Evolutionary conservation across 768 basidiomycete genomes (phyloP), one percentile per base, ranked within the genome.

Genomic region (Clitopilus hobsonii): DNA sequence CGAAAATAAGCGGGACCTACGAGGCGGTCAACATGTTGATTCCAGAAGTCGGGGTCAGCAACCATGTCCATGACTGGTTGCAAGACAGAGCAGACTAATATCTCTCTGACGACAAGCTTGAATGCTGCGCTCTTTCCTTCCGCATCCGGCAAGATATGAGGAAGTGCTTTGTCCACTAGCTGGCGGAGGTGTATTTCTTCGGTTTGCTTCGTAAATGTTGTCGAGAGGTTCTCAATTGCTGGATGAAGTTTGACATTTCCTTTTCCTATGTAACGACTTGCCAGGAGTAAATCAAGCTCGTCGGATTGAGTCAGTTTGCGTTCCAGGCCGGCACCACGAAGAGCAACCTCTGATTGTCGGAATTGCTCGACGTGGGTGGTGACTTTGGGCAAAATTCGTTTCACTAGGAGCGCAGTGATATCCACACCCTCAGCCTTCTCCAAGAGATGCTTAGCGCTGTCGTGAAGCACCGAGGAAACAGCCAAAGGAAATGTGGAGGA

Each of bases 21-120:
- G 73, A 91, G 83, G 72, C 94, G 87, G 68, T 98, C 95, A 50
- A 98, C 90, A 30, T 84, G 82, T 55, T 84, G 78, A 72, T 99
- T 99, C 94, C 94, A 98, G 60, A 97, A 97, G 69, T 99, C 97
- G 4, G 94, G 92, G 67, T 99, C 97, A 25, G 89, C 80, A 29
- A 98, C 66, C 87, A 96, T 91, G 49, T 98, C 92, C 77, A 96
- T 85, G 53, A 96, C 69, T 11, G 96, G 94, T 64, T 89, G 85
- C 36, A 98, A 64, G 2, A 96, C 84, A 1, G 87, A 76, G 65
- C 92, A 95, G 3, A 89, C 81, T 0, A 88, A 74, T 60, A 98
- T 81, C 71, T 99, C 97, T 47, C 93, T 74, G 2, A 85, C 83
- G 14, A 91, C 84, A 30, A 89, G 81, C 56, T 72, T 81, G 48